Evolutionary conservation across 1,284 basidiomycete species (phyloP).

Genomic region (Puccinia coronata): DNA sequence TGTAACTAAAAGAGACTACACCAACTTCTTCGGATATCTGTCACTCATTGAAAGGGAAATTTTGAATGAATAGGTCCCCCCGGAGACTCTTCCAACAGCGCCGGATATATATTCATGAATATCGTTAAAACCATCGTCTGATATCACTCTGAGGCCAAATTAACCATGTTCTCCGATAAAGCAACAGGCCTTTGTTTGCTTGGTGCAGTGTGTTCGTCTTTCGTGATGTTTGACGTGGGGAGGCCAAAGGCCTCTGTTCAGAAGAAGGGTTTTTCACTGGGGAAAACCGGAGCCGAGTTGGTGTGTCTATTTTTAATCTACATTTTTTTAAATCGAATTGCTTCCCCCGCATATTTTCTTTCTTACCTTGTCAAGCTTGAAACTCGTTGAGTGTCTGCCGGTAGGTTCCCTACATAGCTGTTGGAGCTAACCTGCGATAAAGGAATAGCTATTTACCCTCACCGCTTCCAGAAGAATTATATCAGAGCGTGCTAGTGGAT

Average conservation of each 20-base stretch:
- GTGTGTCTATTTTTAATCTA: neutral
- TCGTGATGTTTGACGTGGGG: neutral
- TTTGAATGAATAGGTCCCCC: neutral
- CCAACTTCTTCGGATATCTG: too few relatives aligned
- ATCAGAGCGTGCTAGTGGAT: too few relatives aligned
- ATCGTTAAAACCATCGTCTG: neutral
- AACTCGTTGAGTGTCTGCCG: too few relatives aligned
- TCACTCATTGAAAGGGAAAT: too few relatives aligned
- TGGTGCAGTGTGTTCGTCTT: too few relatives aligned
- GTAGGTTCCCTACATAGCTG: too few relatives aligned
- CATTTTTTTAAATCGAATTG: neutral
- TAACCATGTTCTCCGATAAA: neutral
- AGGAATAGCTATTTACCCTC: too few relatives aligned
- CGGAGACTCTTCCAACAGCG: neutral
- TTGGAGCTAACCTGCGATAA: too few relatives aligned
- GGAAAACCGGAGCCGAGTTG: neutral
- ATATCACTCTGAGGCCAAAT: neutral
- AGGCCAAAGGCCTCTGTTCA: neutral
- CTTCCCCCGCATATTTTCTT: neutral
- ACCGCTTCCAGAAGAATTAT: too few relatives aligned
- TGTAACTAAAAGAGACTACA: too few relatives aligned
- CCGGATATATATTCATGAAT: neutral
- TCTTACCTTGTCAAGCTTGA: too few relatives aligned
- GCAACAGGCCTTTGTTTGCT: neutral
- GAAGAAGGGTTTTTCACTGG: neutral